phyloP scores from a whole-genome alignment of 345 rosid genomes.

The Ricinus communis region DNA sequence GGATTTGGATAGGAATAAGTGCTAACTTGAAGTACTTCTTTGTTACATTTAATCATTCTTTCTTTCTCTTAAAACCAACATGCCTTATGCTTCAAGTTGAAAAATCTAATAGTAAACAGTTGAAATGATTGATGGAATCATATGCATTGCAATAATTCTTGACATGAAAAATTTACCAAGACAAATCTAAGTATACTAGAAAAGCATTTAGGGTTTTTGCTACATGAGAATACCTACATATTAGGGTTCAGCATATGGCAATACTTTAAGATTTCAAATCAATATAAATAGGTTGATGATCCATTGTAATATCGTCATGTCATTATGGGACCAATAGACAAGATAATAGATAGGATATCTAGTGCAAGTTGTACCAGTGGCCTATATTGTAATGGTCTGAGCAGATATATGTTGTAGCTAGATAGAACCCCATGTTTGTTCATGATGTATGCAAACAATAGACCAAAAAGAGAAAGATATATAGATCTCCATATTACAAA shows the following conservation, averaged over 20 bases:
- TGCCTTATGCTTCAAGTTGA: no score
- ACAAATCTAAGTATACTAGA: not conserved
- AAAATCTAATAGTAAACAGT: no score
- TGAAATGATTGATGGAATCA: not conserved
- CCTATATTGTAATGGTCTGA: not conserved
- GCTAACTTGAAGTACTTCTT: no score
- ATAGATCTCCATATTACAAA: not conserved
- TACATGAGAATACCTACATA: no score
- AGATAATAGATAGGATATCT: not conserved
- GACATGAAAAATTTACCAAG: not conserved
- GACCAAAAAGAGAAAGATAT: not conserved
- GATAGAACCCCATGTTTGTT: not conserved
- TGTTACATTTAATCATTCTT: no score
- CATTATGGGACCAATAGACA: conserved; percentile 17
- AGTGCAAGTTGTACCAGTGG: conserved; percentile 17
- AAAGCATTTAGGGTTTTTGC: not conserved
- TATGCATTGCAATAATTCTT: conserved; percentile 3
- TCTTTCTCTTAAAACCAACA: no score
- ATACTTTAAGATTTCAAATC: not conserved
- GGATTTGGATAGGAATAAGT: no score
- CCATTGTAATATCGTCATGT: conserved; percentile 7
- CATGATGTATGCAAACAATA: not conserved
- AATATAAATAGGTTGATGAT: conserved; percentile 1
- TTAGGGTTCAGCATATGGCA: no score
- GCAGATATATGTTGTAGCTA: not conserved